A percentile compares a stretch with the other conserved stretches of the same genome.
Evolutionary conservation across 352 stramenopile species (phyloP).

Genomic region (Phytophthora aleatoria): DNA sequence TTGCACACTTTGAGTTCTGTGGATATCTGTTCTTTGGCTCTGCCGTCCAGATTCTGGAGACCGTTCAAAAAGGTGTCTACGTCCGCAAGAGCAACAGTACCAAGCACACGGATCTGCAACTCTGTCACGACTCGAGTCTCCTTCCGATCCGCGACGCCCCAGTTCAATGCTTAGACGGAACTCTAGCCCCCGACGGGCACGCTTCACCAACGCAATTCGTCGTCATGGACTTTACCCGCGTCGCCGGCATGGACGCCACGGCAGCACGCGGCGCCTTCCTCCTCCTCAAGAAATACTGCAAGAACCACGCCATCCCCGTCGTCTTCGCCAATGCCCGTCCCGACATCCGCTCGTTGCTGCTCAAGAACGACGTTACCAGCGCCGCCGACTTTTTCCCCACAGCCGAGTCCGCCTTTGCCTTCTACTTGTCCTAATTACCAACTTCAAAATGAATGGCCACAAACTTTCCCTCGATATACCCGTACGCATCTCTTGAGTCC

Average conservation of each 20-base stretch:
- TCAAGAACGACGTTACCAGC: constrained; percentile 66
- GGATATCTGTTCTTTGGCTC: constrained; percentile 84
- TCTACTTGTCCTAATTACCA: not conserved
- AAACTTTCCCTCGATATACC: no score
- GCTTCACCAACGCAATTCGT: constrained; percentile 66
- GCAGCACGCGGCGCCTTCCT: constrained; percentile 71
- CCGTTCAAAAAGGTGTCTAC: constrained; percentile 68
- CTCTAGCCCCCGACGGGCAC: constrained; percentile 31
- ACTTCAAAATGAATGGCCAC: no score
- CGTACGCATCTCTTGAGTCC: no score
- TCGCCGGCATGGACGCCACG: constrained; percentile 85
- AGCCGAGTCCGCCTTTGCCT: not conserved
- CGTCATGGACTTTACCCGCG: constrained; percentile 83
- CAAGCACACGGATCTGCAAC: not conserved
- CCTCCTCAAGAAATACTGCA: constrained; percentile 76
- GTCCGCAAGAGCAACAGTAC: constrained; percentile 35
- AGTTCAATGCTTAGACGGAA: constrained; percentile 68
- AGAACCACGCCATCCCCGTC: constrained; percentile 52
- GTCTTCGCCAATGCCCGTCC: constrained; percentile 58
- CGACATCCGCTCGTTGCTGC: constrained; percentile 51
- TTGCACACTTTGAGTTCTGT: constrained; percentile 80
- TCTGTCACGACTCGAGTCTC: constrained; percentile 11
- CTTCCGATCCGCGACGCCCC: constrained; percentile 44
- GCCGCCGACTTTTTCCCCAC: constrained; percentile 40
- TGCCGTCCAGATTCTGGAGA: constrained; percentile 67